Base-by-base conservation (phyloP, 441 rosid species). In the Adansonia madagascariensis region DNA sequence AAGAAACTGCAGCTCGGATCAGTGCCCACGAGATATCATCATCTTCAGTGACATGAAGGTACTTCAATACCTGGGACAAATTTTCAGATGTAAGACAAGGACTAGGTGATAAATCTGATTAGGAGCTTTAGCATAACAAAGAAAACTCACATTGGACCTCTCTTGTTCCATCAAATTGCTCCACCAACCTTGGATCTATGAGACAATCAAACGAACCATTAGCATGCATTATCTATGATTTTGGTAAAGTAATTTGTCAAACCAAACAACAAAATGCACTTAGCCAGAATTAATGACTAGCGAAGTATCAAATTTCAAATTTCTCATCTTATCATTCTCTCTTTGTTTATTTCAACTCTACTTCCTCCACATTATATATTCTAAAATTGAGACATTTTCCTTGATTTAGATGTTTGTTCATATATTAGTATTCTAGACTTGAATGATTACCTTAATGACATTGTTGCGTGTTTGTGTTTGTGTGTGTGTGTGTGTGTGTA, bases 181-280 rank as follows among this genome's bases (percentile, higher is more conserved):
- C 99, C 98, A 95, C 99, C 98, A 95, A 24, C 99, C 95, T 72
- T 63, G 84, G 62, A 86, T 92, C 99, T 95, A 77, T 31, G 66
- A 75, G 69, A 76, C 24, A 78, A 76, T 43, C 61, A 14, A 52
- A 75, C n/a, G 6, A 80, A 71, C 60, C 31, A 22, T 78, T 17
- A 78, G 65, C 44, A 22, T 66, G 53, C 39, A 24, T 71, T 14
- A 72, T 78, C 56, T 57, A n/a, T 78, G 20, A 10, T 27, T 66
- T 5, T 52, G 27, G 62, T 66, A 46, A 22, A 74, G 15, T 31
- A 53, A 3, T 31, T 24, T 7, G 59, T 35, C 10, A 35, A 71
- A 35, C 49, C 75, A 71, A 35, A 71, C 49, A 17, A 53, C 61
- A 17, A 31, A 6, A 50, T 70, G 60, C 59, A 27, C 50, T 70